These are phyloP conservation scores for Pholiota adiposa DNA, from an alignment of 1,284 basidiomycete genomes.

Conservation along the genomic window DNA sequence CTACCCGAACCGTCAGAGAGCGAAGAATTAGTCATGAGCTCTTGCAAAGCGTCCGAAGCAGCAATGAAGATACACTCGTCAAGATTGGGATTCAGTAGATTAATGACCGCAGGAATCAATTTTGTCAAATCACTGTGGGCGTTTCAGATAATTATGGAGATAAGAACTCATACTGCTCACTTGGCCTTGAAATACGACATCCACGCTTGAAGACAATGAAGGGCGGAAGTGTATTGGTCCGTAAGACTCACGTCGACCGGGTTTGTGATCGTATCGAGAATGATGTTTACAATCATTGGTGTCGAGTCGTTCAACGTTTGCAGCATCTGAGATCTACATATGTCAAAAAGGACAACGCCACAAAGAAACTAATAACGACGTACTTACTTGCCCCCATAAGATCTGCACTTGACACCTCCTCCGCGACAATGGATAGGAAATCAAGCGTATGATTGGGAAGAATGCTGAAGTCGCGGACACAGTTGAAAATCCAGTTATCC, in stretches of 20 bases:
- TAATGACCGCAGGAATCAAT: conserved; percentile 64
- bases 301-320: conserved; percentile 66
- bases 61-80: conserved; percentile 58
- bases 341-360: background rate
- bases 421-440: conserved; percentile 83
- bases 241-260: conserved; percentile 32
- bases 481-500: conserved; percentile 73
- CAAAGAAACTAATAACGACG: conserved; percentile 34
- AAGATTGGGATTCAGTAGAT: conserved; percentile 54
- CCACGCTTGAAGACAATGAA: conserved; percentile 85
- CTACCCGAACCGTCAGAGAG: conserved; percentile 74
- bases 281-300: conserved; percentile 70
- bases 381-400: conserved; percentile 78
- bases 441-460: conserved; percentile 67
- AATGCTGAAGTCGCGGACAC: conserved; percentile 60
- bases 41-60: conserved; percentile 75
- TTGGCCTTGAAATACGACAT: conserved; percentile 68
- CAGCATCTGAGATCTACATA: conserved; percentile 60
- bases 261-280: conserved; percentile 55
- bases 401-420: conserved; percentile 79
- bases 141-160: background rate
- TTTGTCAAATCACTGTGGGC: conserved; percentile 59
- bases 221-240: conserved; percentile 66
- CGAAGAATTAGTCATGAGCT: conserved; percentile 76
- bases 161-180: conserved; percentile 43